Base-by-base conservation (phyloP, 192 early-diverging fungal genomes). In the Kickxella alabastrina region DNA sequence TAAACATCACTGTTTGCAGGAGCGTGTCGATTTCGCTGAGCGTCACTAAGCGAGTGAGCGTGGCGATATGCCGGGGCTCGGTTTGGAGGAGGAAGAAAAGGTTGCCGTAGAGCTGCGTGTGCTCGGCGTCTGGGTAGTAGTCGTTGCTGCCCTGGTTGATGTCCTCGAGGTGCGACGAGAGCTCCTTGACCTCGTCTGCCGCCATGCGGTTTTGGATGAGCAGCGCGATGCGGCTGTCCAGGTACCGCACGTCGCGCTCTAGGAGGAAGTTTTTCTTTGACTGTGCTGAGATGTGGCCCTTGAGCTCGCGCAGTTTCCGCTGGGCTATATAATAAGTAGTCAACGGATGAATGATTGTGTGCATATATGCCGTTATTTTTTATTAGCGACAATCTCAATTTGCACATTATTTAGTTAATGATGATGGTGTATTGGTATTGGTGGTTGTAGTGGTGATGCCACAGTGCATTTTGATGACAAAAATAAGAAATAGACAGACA, bases 1-100 rank as follows among this genome's bases (percentile, higher is more conserved):
- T 93, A 54, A 95, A 95, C 92, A 98, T 96, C 52, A 96, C 90
- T 0, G 89, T 93, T 57, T 96, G 92, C 36, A 98, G 61, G 32
- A 96, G 80, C 3, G 93, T 87, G 56, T 98, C 93, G 43, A 98
- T 93, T 68, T 98, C 92, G 37, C 86, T 71, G 25, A 95, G 74
- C 31, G 82, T 90, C 28, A 93, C 90, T 31, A 91, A 58, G 21
- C 91, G 83, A 23, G 90, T 85, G 32, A 98, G 75, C 29, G 80
- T 81, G 15, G 93, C 93, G 53, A 98, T 90, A 50, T 96, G 88
- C 25, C 88, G 79, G 12, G 95, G 93, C 65, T 95, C 91, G 14
- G 85, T 84, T 57, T 95, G 93, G 34, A 98, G 80, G 12, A 95
- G 77, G 54, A 88, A 93, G 57, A 98, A 94, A 7, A 98, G 79